Evolutionary conservation across 2,329 filamentous ascomycete genomes (phyloP), one percentile per base, ranked within the genome.

Genomic region (Alternaria solani): DNA sequence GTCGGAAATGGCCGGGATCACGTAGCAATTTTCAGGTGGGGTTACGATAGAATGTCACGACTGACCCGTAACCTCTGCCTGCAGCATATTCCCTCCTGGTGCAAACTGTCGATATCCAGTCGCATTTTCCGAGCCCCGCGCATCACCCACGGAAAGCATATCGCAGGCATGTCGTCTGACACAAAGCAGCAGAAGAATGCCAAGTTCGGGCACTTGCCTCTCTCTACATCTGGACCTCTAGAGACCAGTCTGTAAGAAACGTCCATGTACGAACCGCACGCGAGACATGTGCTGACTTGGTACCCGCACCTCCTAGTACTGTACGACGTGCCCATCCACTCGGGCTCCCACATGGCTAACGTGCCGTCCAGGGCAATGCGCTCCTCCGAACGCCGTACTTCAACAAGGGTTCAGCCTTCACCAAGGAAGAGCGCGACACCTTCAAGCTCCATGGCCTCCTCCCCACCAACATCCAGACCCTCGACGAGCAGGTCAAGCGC

Each of bases 321-420:
- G 80, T 80, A 66, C 9, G 6, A 20, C 30, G 30, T 5, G 16
- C 12, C 26, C 11, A 20, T 9, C 0, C 42, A 9, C 16, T 26
- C n/a, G 0, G 16, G 14, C 14, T 23, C 11, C 9, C 9, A 32
- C 6, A 1, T 1, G 11, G 5, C 48, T 61, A 38, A 63, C 41
- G 26, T 9, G 5, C 26, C 25, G 32, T 12, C 7, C 18, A 79
- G 77, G 76, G 77, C 58, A 74, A 77, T 41, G 82, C 85, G 0
- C 80, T 93, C 6, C 82, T 93, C 8, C 86, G 87, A 61, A 87
- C 86, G 11, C 84, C 89, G 1, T 88, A 86, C 68, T 89, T 93
- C 80, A 96, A 96, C 81, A 95, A 95, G 77, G 93, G 93, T 30
- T 93, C 92, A 3, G 92, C 88, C 0, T 94, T 94, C 68, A 85